These are phyloP conservation scores for Arctium lappa DNA, from an alignment of 129 eudicot genomes.

Conservation along the genomic window DNA sequence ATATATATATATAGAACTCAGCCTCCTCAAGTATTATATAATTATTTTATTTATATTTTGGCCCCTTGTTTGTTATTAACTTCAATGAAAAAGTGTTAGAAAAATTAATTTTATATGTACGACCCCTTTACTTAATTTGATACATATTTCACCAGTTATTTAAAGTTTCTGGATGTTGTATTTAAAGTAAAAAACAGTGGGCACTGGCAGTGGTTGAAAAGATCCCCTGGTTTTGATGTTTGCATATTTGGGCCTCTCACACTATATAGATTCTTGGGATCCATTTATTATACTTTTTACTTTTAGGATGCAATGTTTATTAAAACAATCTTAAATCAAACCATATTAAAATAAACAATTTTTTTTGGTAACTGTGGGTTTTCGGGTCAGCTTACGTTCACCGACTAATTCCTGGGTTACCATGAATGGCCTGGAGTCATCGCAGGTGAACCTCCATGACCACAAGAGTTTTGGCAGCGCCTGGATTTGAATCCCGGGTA, in stretches of 20 bases:
- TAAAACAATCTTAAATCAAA: not conserved
- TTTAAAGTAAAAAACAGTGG: slow-evolving; percentile 10
- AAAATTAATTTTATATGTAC: not conserved
- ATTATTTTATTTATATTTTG: not conserved
- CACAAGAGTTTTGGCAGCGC: too few species aligned
- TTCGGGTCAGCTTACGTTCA: too few species aligned
- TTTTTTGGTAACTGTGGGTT: too few species aligned
- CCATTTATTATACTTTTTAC: not conserved
- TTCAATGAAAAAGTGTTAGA: not conserved
- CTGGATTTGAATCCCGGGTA: too few species aligned
- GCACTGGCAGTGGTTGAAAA: slow-evolving; percentile 1
- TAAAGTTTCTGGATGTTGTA: not conserved
- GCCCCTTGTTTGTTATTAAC: slow-evolving; percentile 31
- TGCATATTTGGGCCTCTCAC: not conserved
- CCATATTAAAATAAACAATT: too few species aligned
- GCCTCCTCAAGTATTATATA: not conserved
- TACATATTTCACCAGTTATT: not conserved
- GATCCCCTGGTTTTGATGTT: slow-evolving; percentile 24
- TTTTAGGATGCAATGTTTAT: not conserved
- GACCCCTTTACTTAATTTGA: slow-evolving; percentile 8
- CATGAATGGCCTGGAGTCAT: too few species aligned
- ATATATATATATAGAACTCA: slow-evolving; percentile 12
- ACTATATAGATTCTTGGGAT: slow-evolving; percentile 5
- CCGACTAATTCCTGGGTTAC: too few species aligned
- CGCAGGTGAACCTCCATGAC: too few species aligned